Evolutionary conservation across 345 rosid species (phyloP), one percentile per base, ranked within the genome.

Genomic region (Noccaea caerulescens): DNA sequence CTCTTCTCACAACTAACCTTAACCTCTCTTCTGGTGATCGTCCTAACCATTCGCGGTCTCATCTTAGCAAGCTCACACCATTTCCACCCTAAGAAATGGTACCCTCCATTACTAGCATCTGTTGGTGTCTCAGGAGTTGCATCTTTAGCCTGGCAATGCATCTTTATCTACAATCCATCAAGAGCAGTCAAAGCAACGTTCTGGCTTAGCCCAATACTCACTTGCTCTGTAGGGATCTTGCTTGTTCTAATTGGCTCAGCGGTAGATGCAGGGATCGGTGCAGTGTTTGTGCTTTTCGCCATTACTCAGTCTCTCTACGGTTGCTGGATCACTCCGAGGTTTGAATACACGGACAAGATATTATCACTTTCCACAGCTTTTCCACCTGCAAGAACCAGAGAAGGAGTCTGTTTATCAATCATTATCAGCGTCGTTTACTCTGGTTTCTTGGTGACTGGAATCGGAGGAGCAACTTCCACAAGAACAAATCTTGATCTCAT

Each of bases 1-100:
- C 87, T 93, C 87, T 77, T 82, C 76, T 65, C 75, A 9, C 97
- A 93, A 8, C 42, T 90, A 12, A n/a, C 82, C 73, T 58, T 83
- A 13, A 59, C 82, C 59, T 74, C 86, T 10, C 75, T 86, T 72
- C 71, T 90, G 13, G 80, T 83, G n/a, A 71, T 85, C 7, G 77
- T 72, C 75, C 84, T 93, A 72, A 79, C 85, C 8, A 68, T 87
- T 68, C 84, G 89, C 0, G 93, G 96, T 57, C 79, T 84, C 54
- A 68, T 88, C 75, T 77, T 72, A 5, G 81, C 80, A 37, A 36
- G 34, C 20, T 77, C 77, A 56, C 84, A 80, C 80, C 81, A 85
- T 59, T 88, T 90, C 77, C 82, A 78, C 30, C 90, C 87, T 13
- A 81, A 50, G 82, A 73, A 90, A 65, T 90, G 96, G 97, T 93